phyloP scores from a whole-genome alignment of 1,284 basidiomycete species.

The Irpex lacteus region DNA sequence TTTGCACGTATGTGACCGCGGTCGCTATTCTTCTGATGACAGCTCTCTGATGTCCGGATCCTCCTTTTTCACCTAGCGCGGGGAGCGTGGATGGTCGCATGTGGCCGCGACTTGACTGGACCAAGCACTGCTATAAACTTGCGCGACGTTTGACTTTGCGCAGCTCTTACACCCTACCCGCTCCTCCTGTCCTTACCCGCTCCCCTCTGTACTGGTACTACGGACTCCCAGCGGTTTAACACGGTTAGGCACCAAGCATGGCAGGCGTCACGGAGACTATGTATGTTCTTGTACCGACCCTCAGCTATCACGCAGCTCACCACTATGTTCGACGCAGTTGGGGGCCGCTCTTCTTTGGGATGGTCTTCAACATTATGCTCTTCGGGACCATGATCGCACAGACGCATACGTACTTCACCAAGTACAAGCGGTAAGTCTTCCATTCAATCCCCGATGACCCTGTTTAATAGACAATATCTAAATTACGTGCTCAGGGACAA shows the following conservation, averaged over 20 bases:
- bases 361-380: constrained; percentile 18
- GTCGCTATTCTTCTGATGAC: not conserved
- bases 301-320: not conserved
- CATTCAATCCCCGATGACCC: not conserved
- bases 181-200: not conserved
- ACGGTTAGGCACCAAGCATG: not conserved
- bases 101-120: not conserved
- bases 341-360: constrained; percentile 13
- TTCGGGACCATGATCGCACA: constrained; percentile 21
- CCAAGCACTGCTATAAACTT: not conserved
- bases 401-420: constrained; percentile 18
- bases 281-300: not conserved
- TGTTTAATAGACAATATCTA: not conserved
- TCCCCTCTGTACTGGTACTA: not conserved
- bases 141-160: not conserved
- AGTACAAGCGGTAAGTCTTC: constrained; percentile 17
- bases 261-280: not conserved
- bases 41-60: not conserved
- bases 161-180: not conserved
- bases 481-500: constrained; percentile 12
- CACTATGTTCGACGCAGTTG: not conserved
- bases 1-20: not conserved
- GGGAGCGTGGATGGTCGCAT: not conserved
- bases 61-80: not conserved
- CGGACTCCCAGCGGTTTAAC: not conserved